Base-by-base conservation (phyloP, 768 basidiomycete genomes). In the Mycena leptocephala region DNA sequence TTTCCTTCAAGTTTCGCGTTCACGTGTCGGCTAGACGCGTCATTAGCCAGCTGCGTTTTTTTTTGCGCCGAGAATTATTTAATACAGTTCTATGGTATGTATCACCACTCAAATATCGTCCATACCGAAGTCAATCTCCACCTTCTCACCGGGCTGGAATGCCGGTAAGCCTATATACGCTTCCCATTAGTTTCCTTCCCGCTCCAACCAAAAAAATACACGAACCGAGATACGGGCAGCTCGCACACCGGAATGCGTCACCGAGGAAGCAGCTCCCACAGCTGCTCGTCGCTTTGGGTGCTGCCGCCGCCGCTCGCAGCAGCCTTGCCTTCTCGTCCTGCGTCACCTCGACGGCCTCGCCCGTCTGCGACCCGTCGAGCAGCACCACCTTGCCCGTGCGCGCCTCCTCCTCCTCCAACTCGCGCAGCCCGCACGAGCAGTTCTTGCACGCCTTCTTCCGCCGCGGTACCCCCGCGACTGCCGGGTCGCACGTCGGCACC, bases 201-300 rank as follows among this genome's bases (percentile, higher is more conserved):
- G 33, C 74, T 70, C 66, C 43, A 53, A 46, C 48, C 20, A 26
- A 68, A 46, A 69, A 71, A 63, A 69, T 20, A n/a, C 22, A 91
- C 95, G 75, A 79, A 99, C 98, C 98, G 56, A 96, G 88, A 86
- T 99, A 99, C 33, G 98, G 98, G 84, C 98, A 99, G 67, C 96
- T 93, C 28, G 94, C 94, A 85, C 98, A 99, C 82, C 98, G 89
- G 87, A 99, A 99, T 3, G 98, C 98, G 85, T 99, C 98, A 13
- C 98, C 98, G 43, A 99, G 87, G 88, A 96, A 99, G 88, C 98
- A 99, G 87, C 90, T 99, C 20, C 97, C 98, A 87, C 98, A 99
- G 82, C 96, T 97, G 83, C 97, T 98, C 69, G 97, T 99, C 43
- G 95, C 96, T 87, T 96, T 96, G 16, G 93, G 93, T 18, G 96